Evolutionary conservation across 2,329 filamentous ascomycete species (phyloP).

Genomic region (Aureobasidium sp.): DNA sequence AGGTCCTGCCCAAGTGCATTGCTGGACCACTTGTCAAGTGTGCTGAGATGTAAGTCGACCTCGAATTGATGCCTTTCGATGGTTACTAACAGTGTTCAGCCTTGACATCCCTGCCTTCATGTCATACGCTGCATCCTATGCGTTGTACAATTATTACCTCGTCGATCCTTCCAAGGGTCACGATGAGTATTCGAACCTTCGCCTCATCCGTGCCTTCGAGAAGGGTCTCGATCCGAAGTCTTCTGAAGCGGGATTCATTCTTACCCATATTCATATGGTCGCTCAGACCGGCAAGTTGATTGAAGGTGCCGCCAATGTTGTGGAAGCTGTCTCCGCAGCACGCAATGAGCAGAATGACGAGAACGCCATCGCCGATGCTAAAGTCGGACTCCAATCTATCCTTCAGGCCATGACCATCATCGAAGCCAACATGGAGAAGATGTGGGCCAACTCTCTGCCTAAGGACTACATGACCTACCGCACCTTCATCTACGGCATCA

Average conservation of each 20-base stretch:
- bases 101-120: conserved; percentile 64
- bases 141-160: conserved; percentile 56
- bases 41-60: conserved; percentile 66
- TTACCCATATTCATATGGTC: conserved; percentile 94
- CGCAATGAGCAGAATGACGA: background rate
- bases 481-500: conserved; percentile 96
- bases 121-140: conserved; percentile 64
- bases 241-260: conserved; percentile 91
- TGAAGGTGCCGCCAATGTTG: conserved; percentile 58
- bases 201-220: conserved; percentile 85
- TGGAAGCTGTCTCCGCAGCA: conserved; percentile 41
- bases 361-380: conserved; percentile 16
- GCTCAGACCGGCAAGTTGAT: conserved; percentile 73
- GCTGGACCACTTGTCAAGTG: conserved; percentile 75
- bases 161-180: conserved; percentile 47
- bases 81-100: conserved; percentile 31
- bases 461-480: conserved; percentile 81
- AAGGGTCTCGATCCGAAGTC: conserved; percentile 76
- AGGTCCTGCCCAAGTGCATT: conserved; percentile 58
- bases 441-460: conserved; percentile 87
- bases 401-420: conserved; percentile 27
- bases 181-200: conserved; percentile 53
- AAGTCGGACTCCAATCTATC: conserved; percentile 22
- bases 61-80: background rate
- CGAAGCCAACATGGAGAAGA: conserved; percentile 37